Conservation (phyloP, 768 basidiomycete genomes). For the Cystobasidium onofrii region DNA sequence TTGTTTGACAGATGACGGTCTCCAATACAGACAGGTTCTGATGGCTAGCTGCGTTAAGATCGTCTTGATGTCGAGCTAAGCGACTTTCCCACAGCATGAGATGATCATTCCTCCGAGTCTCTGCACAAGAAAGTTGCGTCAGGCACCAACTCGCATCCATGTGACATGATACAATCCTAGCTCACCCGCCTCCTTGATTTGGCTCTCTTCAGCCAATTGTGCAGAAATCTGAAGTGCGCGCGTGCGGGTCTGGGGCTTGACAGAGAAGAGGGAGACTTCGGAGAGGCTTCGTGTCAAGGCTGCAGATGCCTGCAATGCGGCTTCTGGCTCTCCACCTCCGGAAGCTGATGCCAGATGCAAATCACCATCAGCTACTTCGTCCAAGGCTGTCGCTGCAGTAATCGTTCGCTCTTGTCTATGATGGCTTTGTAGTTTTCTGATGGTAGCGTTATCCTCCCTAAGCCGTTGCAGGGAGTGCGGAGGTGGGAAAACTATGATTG, state of each 20-base stretch:
- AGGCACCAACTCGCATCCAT: no score
- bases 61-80: constrained; percentile 42
- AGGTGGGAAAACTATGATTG: constrained; percentile 81
- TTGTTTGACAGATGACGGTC: constrained; percentile 66
- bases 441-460: constrained; percentile 74
- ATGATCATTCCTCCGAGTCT: constrained; percentile 36
- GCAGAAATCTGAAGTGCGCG: constrained; percentile 32
- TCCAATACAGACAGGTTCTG: constrained; percentile 76
- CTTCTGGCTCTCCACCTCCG: constrained; percentile 15
- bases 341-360: background rate
- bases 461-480: constrained; percentile 79
- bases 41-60: constrained; percentile 84
- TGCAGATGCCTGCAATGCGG: background rate
- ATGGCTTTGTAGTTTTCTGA: constrained; percentile 29
- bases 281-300: constrained; percentile 22
- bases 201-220: constrained; percentile 17
- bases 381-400: constrained; percentile 33
- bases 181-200: constrained; percentile 27
- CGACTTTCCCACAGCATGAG: constrained; percentile 36
- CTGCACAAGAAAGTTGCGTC: background rate
- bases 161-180: no score
- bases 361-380: background rate
- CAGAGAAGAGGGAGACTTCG: constrained; percentile 2
- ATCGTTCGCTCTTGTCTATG: constrained; percentile 36
- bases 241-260: constrained; percentile 30